Evolutionary conservation across 2,329 filamentous ascomycete species (phyloP), one percentile per base, ranked within the genome.

Genomic region (Aspergillus sp.): DNA sequence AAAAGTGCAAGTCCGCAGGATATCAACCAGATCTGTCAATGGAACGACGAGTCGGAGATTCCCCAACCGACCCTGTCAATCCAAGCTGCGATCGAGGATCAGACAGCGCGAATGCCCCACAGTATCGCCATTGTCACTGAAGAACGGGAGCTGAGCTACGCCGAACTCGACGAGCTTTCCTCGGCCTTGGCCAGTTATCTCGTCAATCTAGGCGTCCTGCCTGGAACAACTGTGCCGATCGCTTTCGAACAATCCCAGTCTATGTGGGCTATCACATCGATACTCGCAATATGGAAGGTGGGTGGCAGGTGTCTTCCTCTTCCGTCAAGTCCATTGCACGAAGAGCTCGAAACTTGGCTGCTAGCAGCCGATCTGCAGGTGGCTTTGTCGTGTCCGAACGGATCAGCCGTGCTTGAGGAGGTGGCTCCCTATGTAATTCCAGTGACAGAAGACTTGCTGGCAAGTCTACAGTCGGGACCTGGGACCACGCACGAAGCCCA

Each of bases 361-460:
- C 66, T 74, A 17, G 75, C 79, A 23, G 74, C 76, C 13, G 62
- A 65, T 19, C 74, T 77, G 0, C 74, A 77, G 34, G 69, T 81
- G 22, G 78, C 79, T 1, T 65, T 82, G 4, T 77, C 78, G 1
- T 77, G 78, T 0, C 72, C 75, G 67, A 28, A 15, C n/a, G 9
- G 30, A 8, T 11, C n/a, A 0, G 9, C 5, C 1, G n/a, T 23
- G 11, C 50, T 52, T 6, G 50, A 52, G n/a, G 50, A 52, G 22
- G 15, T 52, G 6, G 19, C 50, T 2, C 30, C 50, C n/a, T 52
- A 52, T 13, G 50, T 52, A 17, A 52, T 52, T 23, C 50, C 50
- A 9, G 8, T 52, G 2, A 52, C 50, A n/a, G n/a, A 38, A 15
- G 50, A 52, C 9, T 22, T 52, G 4, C 25, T 52, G n/a, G 31